Conservation (phyloP, 768 basidiomycete species). For the Rhizopogon salebrosus region DNA sequence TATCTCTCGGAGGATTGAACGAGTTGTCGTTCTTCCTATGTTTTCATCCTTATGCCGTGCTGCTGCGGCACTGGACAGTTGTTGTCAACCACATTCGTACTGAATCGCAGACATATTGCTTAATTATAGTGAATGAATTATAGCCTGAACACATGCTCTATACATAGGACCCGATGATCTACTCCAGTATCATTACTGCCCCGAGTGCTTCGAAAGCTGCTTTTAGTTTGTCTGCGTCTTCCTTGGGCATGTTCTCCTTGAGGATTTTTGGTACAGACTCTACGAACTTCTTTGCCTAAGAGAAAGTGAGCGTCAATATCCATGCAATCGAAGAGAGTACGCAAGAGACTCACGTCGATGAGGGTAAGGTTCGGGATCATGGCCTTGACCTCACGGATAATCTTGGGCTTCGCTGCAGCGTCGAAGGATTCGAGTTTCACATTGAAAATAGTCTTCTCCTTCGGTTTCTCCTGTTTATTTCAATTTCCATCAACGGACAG, state of each 20-base stretch:
- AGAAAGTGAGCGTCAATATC: background rate
- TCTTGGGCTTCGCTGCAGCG: constrained; percentile 86
- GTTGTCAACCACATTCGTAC: constrained; percentile 11
- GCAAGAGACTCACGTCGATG: constrained; percentile 72
- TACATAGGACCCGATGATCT: constrained; percentile 22
- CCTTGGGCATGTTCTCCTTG: constrained; percentile 93
- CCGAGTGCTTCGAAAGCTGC: constrained; percentile 87
- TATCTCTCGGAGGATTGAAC: constrained; percentile 86
- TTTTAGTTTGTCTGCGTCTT: constrained; percentile 96
- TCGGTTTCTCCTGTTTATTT: constrained; percentile 75
- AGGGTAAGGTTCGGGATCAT: constrained; percentile 93
- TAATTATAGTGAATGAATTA: constrained; percentile 14
- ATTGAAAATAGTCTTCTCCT: constrained; percentile 97
- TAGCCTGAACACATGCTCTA: constrained; percentile 7
- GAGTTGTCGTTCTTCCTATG: constrained; percentile 1
- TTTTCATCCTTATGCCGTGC: constrained; percentile 8
- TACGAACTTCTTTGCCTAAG: constrained; percentile 97
- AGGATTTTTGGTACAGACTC: constrained; percentile 89
- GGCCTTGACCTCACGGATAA: constrained; percentile 97
- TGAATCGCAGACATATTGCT: constrained; percentile 7
- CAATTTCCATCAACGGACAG: background rate
- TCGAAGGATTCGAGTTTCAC: constrained; percentile 95
- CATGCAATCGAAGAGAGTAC: background rate
- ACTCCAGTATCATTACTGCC: constrained; percentile 83
- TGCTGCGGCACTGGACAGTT: constrained; percentile 12